These are phyloP conservation scores for Pezicula radicicola DNA, from an alignment of 2,329 filamentous ascomycete species.

Conservation along the genomic window DNA sequence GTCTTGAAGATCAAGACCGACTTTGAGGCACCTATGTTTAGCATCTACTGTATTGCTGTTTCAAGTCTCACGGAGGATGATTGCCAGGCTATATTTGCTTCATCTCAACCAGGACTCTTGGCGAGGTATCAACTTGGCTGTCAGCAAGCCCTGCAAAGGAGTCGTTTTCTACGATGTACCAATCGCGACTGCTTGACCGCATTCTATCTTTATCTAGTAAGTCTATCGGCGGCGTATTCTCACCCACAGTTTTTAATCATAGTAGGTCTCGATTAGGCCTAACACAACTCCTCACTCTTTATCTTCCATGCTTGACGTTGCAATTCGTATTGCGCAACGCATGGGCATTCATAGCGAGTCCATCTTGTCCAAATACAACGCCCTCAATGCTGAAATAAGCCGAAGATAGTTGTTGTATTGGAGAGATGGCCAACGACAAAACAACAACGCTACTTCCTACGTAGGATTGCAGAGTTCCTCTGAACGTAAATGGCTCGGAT, in stretches of 20 bases:
- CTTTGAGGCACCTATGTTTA: conserved; percentile 59
- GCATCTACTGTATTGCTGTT: conserved; percentile 62
- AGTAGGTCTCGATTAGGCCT: conserved; percentile 19
- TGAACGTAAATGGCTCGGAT: conserved; percentile 62
- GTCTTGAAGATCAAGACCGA: conserved; percentile 52
- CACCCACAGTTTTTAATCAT: conserved; percentile 11
- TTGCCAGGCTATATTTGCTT: conserved; percentile 38
- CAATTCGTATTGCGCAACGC: conserved; percentile 64
- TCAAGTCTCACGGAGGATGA: conserved; percentile 54
- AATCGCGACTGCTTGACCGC: conserved; percentile 47
- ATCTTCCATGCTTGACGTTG: conserved; percentile 63
- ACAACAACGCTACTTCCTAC: conserved; percentile 32
- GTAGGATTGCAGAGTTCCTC: conserved; percentile 54
- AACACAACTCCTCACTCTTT: conserved; percentile 56
- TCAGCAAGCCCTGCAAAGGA: conserved; percentile 42
- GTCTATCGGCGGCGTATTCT: conserved; percentile 13
- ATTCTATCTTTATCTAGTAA: conserved; percentile 50
- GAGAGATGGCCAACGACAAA: conserved; percentile 58
- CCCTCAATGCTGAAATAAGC: conserved; percentile 69
- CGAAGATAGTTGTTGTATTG: conserved; percentile 64
- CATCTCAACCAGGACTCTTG: conserved; percentile 34
- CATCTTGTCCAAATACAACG: conserved; percentile 35
- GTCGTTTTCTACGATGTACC: conserved; percentile 34
- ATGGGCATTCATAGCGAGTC: conserved; percentile 68
- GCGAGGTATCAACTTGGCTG: conserved; percentile 39